Percentiles rank a stretch among this genome's conserved stretches.
phyloP scores from a whole-genome alignment of 495 filamentous ascomycete species.

The Hyaloscypha bicolor region DNA sequence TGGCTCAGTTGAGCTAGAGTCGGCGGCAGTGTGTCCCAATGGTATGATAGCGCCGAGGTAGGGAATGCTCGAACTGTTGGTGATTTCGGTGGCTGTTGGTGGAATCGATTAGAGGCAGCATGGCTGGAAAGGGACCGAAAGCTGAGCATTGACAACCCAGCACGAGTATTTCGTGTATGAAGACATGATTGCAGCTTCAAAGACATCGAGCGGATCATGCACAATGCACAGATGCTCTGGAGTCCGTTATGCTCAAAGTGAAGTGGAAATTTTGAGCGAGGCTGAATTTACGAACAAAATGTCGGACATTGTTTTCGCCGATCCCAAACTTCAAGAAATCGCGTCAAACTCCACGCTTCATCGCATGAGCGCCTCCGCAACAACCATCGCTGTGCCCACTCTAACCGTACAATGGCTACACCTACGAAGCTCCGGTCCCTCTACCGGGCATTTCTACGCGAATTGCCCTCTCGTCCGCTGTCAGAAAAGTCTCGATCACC shows the following conservation, averaged over 20 bases:
- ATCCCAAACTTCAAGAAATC: not conserved
- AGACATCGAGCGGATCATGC: conserved; percentile 3
- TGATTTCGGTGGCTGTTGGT: not conserved
- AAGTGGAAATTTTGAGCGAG: conserved; percentile 5
- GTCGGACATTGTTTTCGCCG: not conserved
- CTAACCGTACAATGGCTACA: conserved; percentile 34
- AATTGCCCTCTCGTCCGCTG: conserved; percentile 73
- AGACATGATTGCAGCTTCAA: conserved; percentile 11
- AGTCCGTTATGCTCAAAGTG: not conserved
- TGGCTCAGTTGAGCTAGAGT: conserved; percentile 53
- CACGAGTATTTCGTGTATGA: not conserved
- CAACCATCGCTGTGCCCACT: conserved; percentile 1
- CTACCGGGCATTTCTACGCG: conserved; percentile 89
- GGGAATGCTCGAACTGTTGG: not conserved
- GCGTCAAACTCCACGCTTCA: conserved; percentile 1
- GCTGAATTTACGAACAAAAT: not conserved
- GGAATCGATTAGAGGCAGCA: not conserved
- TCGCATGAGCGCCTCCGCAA: conserved; percentile 6
- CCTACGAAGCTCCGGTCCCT: conserved; percentile 65
- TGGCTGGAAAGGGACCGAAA: not conserved
- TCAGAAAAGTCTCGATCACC: conserved; percentile 52
- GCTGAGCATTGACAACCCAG: not conserved
- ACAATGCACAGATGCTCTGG: not conserved
- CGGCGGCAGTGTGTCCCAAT: conserved; percentile 62
- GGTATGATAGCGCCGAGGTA: conserved; percentile 43